Evolutionary conservation across 306 rosid species (phyloP).

Genomic region (Acmispon strigosus): DNA sequence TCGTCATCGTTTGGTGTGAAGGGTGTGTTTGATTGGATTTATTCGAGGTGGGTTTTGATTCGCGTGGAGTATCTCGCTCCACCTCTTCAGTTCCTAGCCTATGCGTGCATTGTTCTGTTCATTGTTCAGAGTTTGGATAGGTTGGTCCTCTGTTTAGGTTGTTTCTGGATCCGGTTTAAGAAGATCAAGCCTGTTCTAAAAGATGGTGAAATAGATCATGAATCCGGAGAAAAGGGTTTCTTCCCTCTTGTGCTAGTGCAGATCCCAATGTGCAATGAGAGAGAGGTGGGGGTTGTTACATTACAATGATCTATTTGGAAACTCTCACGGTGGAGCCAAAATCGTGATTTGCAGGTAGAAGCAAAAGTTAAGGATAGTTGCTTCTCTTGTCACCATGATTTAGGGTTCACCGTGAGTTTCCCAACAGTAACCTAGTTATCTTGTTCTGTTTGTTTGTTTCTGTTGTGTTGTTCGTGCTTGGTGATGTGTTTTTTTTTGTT

Average conservation of each 20-base stretch:
- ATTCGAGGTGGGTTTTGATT: constrained; percentile 62
- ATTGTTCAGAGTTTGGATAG: constrained; percentile 81
- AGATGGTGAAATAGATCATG: constrained; percentile 43
- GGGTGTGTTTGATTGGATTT: constrained; percentile 56
- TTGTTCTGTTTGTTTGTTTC: background rate
- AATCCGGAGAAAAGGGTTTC: constrained; percentile 62
- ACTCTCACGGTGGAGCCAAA: too few species aligned
- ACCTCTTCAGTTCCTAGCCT: constrained; percentile 68
- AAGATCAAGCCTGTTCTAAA: constrained; percentile 66
- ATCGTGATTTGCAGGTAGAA: too few species aligned
- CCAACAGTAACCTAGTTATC: background rate
- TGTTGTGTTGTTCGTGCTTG: constrained; percentile 1
- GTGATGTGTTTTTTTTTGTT: background rate
- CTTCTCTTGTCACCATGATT: too few species aligned
- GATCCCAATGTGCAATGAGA: constrained; percentile 96
- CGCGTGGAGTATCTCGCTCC: constrained; percentile 86
- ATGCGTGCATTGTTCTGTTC: constrained; percentile 63
- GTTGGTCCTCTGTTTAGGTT: constrained; percentile 68
- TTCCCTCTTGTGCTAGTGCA: constrained; percentile 87
- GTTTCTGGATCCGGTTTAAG: constrained; percentile 79
- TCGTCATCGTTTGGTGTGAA: constrained; percentile 33
- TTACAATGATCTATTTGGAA: too few species aligned
- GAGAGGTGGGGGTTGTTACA: constrained; percentile 39
- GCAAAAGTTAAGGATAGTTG: too few species aligned
- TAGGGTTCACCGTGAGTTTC: too few species aligned